Percentiles rank a stretch among this genome's conserved stretches.
Evolutionary conservation across 768 basidiomycete genomes (phyloP).

Genomic region (Tremella mesenterica): DNA sequence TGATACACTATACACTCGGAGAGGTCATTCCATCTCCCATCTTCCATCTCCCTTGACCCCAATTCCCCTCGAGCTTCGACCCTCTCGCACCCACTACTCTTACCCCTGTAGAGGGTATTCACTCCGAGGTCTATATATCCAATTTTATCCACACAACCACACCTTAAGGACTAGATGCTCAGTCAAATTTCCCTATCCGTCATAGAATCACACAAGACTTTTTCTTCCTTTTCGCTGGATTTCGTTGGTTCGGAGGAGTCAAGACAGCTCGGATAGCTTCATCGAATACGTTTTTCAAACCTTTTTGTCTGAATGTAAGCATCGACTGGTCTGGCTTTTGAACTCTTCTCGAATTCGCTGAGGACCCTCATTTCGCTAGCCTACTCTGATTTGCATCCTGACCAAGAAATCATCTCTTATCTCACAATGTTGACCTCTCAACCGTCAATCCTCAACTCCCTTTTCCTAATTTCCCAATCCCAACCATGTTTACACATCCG

Average conservation of each 20-base stretch:
- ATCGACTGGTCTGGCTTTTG: constrained; percentile 46
- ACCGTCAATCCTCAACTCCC: not conserved
- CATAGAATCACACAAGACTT: constrained; percentile 47
- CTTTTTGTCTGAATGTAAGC: constrained; percentile 67
- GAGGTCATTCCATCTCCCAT: too few relatives aligned
- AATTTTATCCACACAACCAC: too few relatives aligned
- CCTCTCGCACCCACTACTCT: too few relatives aligned
- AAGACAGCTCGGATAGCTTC: constrained; percentile 93
- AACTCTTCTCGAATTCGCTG: too few relatives aligned
- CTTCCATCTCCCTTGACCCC: too few relatives aligned
- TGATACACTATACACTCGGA: too few relatives aligned
- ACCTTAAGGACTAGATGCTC: too few relatives aligned
- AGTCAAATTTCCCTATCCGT: too few relatives aligned
- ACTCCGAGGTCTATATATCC: too few relatives aligned
- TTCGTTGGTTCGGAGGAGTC: constrained; percentile 36
- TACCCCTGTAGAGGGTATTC: too few relatives aligned
- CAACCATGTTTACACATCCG: not conserved
- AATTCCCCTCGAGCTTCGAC: too few relatives aligned
- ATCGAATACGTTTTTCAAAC: constrained; percentile 97
- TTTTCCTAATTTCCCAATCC: not conserved
- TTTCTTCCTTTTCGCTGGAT: constrained; percentile 33
- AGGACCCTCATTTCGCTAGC: too few relatives aligned
- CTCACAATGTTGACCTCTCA: not conserved
- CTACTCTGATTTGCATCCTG: not conserved
- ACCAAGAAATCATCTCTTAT: not conserved